These are phyloP conservation scores for Colletotrichum agaves DNA, from an alignment of 2,329 filamentous ascomycete species.

Conservation along the genomic window DNA sequence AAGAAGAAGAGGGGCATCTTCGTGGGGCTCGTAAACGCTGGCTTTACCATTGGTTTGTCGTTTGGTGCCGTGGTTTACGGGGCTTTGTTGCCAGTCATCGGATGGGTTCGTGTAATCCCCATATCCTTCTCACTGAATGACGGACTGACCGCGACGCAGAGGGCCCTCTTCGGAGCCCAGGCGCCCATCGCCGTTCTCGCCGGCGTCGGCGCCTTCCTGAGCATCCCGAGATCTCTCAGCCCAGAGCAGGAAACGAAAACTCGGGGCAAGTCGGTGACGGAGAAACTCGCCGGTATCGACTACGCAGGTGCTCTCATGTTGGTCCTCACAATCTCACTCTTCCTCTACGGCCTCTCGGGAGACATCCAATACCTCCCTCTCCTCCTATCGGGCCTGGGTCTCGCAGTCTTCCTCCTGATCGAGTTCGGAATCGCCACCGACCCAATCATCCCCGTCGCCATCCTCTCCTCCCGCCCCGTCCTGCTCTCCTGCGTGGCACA, in stretches of 20 bases:
- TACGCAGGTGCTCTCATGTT: conserved; percentile 78
- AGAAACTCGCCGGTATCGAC: conserved; percentile 75
- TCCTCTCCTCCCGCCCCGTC: conserved; percentile 76
- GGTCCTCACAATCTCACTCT: conserved; percentile 72
- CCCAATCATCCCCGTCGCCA: conserved; percentile 78
- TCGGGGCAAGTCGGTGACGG: conserved; percentile 53
- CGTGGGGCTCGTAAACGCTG: conserved; percentile 78
- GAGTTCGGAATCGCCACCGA: conserved; percentile 73
- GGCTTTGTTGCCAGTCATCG: conserved; percentile 68
- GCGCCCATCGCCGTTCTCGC: conserved; percentile 70
- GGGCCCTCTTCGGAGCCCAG: conserved; percentile 79
- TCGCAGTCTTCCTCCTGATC: conserved; percentile 67
- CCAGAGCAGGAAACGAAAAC: conserved; percentile 50
- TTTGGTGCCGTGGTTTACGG: conserved; percentile 78
- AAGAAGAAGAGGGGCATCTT: conserved; percentile 76
- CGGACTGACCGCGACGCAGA: conserved; percentile 53
- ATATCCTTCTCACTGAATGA: background rate
- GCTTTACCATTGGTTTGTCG: conserved; percentile 77
- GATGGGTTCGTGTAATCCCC: conserved; percentile 66
- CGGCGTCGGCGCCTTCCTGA: conserved; percentile 71
- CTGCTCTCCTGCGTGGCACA: conserved; percentile 80
- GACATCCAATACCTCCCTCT: conserved; percentile 70
- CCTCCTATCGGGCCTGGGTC: conserved; percentile 62
- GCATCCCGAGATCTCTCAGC: conserved; percentile 65
- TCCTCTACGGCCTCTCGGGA: conserved; percentile 77